phyloP scores from a whole-genome alignment of 805 yeast species.

The Candida montana region DNA sequence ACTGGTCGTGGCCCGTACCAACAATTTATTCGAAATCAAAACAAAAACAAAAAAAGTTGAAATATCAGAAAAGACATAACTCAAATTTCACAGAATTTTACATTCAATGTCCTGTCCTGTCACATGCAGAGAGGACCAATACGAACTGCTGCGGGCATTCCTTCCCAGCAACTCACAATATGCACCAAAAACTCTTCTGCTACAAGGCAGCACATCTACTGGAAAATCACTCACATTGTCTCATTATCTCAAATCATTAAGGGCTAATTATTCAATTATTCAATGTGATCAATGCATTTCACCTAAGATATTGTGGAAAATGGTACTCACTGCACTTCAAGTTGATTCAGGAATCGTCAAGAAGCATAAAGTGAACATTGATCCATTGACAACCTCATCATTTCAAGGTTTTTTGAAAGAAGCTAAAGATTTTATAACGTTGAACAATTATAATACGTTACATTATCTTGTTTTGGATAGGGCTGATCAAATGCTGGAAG shows the following conservation, averaged over 20 bases:
- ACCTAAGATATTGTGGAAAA: slow-evolving; percentile 20
- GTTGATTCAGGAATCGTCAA: slow-evolving; percentile 10
- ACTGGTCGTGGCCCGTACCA: too few relatives aligned
- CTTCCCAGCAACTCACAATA: slow-evolving; percentile 5
- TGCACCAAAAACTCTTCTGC: slow-evolving; percentile 9
- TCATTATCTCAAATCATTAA: slow-evolving; percentile 6
- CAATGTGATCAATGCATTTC: slow-evolving; percentile 25
- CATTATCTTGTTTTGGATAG: slow-evolving; percentile 24
- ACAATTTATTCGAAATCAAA: too few relatives aligned
- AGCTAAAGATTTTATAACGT: slow-evolving; percentile 11
- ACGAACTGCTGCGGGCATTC: slow-evolving; percentile 14
- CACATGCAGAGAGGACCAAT: slow-evolving; percentile 16
- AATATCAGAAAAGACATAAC: background rate
- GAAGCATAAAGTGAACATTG: slow-evolving; percentile 7
- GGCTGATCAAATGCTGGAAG: slow-evolving; percentile 23
- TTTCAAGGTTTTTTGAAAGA: slow-evolving; percentile 21
- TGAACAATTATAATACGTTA: slow-evolving; percentile 7
- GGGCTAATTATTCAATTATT: slow-evolving; percentile 16
- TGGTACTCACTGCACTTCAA: slow-evolving; percentile 9
- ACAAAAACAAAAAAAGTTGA: background rate
- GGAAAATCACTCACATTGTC: slow-evolving; percentile 20
- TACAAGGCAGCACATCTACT: slow-evolving; percentile 21
- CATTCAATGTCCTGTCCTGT: background rate
- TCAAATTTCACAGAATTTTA: background rate
- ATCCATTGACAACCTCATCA: slow-evolving; percentile 11